Evolutionary conservation across 1,284 basidiomycete species (phyloP).

Genomic region (Coniferiporia sulphurascens): DNA sequence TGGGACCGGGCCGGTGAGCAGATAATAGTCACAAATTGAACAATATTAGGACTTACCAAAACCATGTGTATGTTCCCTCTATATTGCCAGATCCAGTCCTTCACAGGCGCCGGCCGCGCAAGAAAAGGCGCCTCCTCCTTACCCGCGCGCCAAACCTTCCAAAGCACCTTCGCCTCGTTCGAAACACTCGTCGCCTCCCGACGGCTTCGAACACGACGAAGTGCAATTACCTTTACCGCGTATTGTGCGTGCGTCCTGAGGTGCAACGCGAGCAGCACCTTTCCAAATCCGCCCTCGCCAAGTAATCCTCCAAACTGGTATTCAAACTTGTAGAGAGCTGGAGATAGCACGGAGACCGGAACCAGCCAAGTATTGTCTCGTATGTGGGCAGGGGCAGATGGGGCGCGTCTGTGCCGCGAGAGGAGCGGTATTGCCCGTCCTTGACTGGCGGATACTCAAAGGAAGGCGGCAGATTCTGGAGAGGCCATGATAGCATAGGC

Average conservation of each 20-base stretch:
- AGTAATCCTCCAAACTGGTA: constrained; percentile 13
- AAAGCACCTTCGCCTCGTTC: constrained; percentile 12
- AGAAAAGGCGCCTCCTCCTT: constrained; percentile 6
- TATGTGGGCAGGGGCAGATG: background rate
- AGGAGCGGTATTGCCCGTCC: background rate
- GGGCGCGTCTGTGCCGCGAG: background rate
- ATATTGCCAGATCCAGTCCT: constrained; percentile 15
- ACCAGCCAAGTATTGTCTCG: constrained; percentile 7
- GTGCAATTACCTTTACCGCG: constrained; percentile 12
- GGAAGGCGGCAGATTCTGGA: background rate
- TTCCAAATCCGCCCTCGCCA: constrained; percentile 14
- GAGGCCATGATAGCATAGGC: background rate
- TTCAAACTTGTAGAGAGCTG: constrained; percentile 2
- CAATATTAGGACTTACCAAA: background rate
- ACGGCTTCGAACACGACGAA: constrained; percentile 6
- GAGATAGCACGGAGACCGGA: constrained; percentile 3
- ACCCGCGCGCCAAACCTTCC: background rate
- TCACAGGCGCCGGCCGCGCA: constrained; percentile 5
- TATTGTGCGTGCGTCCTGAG: background rate
- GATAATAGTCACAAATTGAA: background rate
- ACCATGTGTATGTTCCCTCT: constrained; percentile 12
- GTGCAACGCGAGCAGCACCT: constrained; percentile 10
- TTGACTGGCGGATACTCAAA: background rate
- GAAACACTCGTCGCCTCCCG: constrained; percentile 7
- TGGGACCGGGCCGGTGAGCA: background rate